Base-by-base conservation (phyloP, 305 asterid genomes). In the Lippia alba region DNA sequence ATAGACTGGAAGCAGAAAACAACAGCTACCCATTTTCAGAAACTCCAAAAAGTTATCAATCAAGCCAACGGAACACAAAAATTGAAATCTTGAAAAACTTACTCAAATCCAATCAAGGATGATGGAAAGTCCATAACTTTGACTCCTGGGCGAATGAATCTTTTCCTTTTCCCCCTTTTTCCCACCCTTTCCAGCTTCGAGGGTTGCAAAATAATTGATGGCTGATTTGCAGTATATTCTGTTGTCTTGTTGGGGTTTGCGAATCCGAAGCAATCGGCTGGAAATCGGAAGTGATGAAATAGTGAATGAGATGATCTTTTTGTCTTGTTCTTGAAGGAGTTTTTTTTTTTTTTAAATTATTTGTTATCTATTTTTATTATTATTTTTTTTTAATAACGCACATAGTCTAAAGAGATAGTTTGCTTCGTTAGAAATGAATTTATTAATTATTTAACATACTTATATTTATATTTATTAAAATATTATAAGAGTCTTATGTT, bases 91-190 rank as follows among this genome's bases (percentile, higher is more conserved):
- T 45, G 58, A 65, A 70, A 64, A 70, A 64, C 85, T 74, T 64
- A 81, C 82, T 36, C 48, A 71, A 64, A 68, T 36, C 71, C 72
- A 68, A 74, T 46, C 78, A 54, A 44, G 61, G 36, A 32, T 14
- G 36, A 51, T 45, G 20, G 53, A 39, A 41, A 44, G 12, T 44
- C 12, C 30, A 24, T 3, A 1, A 24, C 30, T 24, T 24, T 24
- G 30, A 24, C 30, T 24, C 30, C 1, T 24, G n/a, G n/a, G 30
- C 30, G 30, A 24, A 24, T 24, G 7, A 44, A 11, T 8, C 12
- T 1, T 44, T 44, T 44, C 12, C 10, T 44, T 44, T 44, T 7
- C 8, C 55, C 30, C 5, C 3, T 9, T 8, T 50, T 56, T 30
- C 64, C 12, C 12, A 15, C 36, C 40, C 12, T 8, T 18, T 39